Conservation (phyloP, 75 land plant genomes). For the Pseudotsuga menziesii region DNA sequence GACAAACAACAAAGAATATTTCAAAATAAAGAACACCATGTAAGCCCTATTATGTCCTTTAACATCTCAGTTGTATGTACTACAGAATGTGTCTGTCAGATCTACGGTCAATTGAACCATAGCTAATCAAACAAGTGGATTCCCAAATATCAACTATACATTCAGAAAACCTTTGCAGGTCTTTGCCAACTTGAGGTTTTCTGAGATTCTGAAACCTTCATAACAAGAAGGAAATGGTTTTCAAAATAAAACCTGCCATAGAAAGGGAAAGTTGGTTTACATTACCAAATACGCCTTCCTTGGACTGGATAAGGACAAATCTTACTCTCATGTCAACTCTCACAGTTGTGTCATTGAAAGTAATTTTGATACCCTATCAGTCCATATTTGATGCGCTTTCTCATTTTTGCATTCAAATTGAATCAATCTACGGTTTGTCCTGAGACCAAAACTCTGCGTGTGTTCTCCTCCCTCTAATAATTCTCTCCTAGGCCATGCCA, state of each 20-base stretch:
- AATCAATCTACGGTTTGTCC: slow-evolving; percentile 52
- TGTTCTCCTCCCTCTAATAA: slow-evolving; percentile 64
- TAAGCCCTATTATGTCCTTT: too few species aligned
- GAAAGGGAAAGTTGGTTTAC: neutral
- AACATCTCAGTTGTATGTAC: too few species aligned
- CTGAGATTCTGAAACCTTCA: neutral
- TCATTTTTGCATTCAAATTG: slow-evolving; percentile 76
- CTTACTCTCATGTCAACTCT: neutral
- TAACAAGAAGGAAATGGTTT: neutral
- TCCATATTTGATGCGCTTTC: slow-evolving; percentile 53
- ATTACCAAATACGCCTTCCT: neutral
- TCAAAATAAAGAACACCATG: too few species aligned
- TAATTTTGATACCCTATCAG: slow-evolving; percentile 52
- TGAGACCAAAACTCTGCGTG: slow-evolving; percentile 71
- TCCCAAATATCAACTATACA: neutral
- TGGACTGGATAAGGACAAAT: neutral
- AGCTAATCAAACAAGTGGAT: neutral
- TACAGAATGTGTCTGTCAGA: too few species aligned
- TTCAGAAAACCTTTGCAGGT: neutral
- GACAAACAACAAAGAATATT: too few species aligned
- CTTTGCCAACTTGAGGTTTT: neutral
- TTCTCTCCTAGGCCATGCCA: slow-evolving; percentile 88
- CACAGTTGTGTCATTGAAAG: slow-evolving; percentile 16
- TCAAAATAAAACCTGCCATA: neutral
- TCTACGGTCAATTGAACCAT: neutral